Evolutionary conservation across 306 rosid genomes (phyloP), one percentile per base, ranked within the genome.

Genomic region (Prunus persica): DNA sequence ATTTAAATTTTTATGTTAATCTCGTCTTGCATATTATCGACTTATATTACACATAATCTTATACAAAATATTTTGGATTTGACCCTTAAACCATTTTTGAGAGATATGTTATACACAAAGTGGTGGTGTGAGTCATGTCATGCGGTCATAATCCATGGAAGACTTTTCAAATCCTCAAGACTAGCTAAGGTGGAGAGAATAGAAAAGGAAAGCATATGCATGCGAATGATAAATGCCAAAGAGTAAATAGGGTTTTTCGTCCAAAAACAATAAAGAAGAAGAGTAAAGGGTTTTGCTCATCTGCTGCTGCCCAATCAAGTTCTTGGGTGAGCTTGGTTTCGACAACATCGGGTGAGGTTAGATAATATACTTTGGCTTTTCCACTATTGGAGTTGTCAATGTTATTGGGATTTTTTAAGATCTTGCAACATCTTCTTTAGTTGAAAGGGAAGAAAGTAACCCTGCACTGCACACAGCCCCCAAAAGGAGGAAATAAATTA

Each of bases 191-290:
- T 47, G 71, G 54, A 15, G 73, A 52, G 60, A 12, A 8, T 20
- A 18, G 82, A 78, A 72, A 78, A 54, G 30, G 72, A 71, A 78
- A 64, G 82, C 34, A 46, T 51, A 52, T 60, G 75, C 51, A 58
- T 68, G 69, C 75, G 75, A 67, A 67, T 32, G 1, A n/a, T 20
- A 30, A 47, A 25, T 8, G 16, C 24, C 49, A 25, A 47, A 25
- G 61, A 3, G 15, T 25, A 30, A 34, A 19, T 3, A 32, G 46
- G 20, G 65, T 24, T 71, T 30, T 28, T 28, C 3, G 3, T 28
- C 30, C 30, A 0, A 28, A 28, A 28, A 28, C 2, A 28, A 28
- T 24, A 24, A 24, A 24, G 25, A 24, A 1, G 25, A 47, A 24
- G 46, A 3, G 9, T 25, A 30, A 34, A 32, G 73, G 20, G 65